Conservation (phyloP, 495 filamentous ascomycete species). For the Lasiosphaeria hispida region DNA sequence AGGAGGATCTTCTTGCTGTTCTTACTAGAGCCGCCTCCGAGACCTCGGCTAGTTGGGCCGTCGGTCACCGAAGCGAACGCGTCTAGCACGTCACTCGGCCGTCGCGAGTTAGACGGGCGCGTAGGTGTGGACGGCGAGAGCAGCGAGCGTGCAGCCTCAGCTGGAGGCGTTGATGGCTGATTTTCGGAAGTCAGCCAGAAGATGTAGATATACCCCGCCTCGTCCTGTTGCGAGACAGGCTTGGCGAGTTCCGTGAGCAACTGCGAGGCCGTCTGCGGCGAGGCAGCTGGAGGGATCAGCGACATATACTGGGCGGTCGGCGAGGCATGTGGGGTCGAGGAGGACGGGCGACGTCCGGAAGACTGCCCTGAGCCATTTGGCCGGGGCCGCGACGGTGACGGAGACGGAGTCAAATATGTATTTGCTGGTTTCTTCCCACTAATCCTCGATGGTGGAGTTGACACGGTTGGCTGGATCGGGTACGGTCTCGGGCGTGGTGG, state of each 20-base stretch:
- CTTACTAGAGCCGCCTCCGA: slow-evolving; percentile 15
- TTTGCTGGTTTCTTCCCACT: slow-evolving; percentile 28
- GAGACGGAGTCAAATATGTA: slow-evolving; percentile 15
- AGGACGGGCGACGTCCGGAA: slow-evolving; percentile 32
- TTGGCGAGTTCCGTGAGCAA: slow-evolving; percentile 77
- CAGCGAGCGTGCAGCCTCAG: slow-evolving; percentile 58
- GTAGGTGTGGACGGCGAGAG: slow-evolving; percentile 44
- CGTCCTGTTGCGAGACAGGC: slow-evolving; percentile 72
- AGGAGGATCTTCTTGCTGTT: slow-evolving; percentile 60
- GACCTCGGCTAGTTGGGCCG: slow-evolving; percentile 10
- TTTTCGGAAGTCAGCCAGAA: slow-evolving; percentile 79
- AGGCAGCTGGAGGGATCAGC: slow-evolving; percentile 62
- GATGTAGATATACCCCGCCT: slow-evolving; percentile 95
- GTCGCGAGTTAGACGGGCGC: slow-evolving; percentile 47
- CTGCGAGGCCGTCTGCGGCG: slow-evolving; percentile 61
- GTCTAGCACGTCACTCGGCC: slow-evolving; percentile 65
- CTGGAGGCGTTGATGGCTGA: slow-evolving; percentile 48
- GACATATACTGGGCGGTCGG: slow-evolving; percentile 57
- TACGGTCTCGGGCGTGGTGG: slow-evolving; percentile 38
- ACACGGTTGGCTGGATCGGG: slow-evolving; percentile 37
- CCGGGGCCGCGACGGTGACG: slow-evolving; percentile 27
- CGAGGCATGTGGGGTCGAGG: slow-evolving; percentile 26
- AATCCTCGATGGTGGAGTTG: slow-evolving; percentile 22
- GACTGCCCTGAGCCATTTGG: slow-evolving; percentile 34
- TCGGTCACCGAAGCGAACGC: slow-evolving; percentile 44